A percentile compares a stretch with the other conserved stretches of the same genome.
phyloP scores from a whole-genome alignment of 1,139 yeast genomes.

The Hemisphaericaspora xylanilytica region DNA sequence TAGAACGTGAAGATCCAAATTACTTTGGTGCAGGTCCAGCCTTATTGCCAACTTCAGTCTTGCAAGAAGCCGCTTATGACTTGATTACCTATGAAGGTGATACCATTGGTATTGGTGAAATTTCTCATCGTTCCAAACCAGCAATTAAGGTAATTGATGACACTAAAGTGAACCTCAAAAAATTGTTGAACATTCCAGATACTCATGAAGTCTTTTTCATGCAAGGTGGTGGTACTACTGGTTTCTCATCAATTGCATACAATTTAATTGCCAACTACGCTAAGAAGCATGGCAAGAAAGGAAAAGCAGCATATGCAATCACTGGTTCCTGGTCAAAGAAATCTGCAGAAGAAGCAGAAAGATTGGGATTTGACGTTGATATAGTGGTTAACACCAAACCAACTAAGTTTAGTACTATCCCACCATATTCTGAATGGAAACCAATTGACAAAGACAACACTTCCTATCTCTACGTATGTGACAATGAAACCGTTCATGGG shows the following conservation, averaged over 20 bases:
- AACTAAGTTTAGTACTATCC: constrained; percentile 66
- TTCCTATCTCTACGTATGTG: constrained; percentile 87
- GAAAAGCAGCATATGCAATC: constrained; percentile 82
- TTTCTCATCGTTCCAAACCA: constrained; percentile 87
- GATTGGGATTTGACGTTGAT: constrained; percentile 78
- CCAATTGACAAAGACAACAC: constrained; percentile 48
- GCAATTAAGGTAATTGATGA: constrained; percentile 76
- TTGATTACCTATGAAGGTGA: constrained; percentile 63
- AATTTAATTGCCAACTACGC: constrained; percentile 78
- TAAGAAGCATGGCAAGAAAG: constrained; percentile 63
- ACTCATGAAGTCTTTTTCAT: constrained; percentile 90
- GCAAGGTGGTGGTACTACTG: constrained; percentile 98
- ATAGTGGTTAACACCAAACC: constrained; percentile 65
- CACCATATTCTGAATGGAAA: constrained; percentile 64
- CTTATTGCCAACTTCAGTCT: constrained; percentile 73
- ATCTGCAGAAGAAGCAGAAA: constrained; percentile 77
- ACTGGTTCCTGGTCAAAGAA: constrained; percentile 95
- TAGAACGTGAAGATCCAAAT: constrained; percentile 69
- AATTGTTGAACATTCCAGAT: constrained; percentile 75
- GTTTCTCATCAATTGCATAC: constrained; percentile 83
- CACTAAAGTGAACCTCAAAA: constrained; percentile 63
- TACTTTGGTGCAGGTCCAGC: constrained; percentile 99
- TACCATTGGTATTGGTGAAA: constrained; percentile 90
- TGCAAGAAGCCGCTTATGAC: constrained; percentile 85
- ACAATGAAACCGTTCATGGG: constrained; percentile 95